Conservation (phyloP, 345 rosid genomes). For the Laguncularia racemosa region DNA sequence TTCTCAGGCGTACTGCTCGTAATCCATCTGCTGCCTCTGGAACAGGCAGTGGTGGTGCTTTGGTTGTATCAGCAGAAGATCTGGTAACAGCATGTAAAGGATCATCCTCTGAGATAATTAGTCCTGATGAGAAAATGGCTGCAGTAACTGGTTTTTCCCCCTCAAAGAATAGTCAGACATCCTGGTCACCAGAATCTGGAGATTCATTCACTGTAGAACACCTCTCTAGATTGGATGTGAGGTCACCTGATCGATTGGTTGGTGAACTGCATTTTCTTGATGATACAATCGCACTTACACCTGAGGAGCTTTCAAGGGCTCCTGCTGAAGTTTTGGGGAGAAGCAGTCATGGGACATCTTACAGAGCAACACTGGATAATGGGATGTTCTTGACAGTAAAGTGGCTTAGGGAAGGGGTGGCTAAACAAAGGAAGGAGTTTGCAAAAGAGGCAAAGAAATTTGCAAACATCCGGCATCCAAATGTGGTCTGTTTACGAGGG, state of each 20-base stretch:
- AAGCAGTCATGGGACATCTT: conserved; percentile 98
- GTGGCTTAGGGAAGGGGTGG: conserved; percentile 98
- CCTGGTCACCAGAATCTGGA: conserved; percentile 96
- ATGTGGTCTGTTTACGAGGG: conserved; percentile 90
- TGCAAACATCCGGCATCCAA: conserved; percentile 92
- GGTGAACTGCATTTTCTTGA: conserved; percentile 93
- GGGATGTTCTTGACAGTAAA: conserved; percentile 87
- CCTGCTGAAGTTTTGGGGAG: conserved; percentile 98
- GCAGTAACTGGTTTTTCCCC: conserved; percentile 77
- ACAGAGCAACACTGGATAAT: conserved; percentile 82
- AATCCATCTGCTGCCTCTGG: conserved; percentile 43
- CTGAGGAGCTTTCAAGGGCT: conserved; percentile 91
- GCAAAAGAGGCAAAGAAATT: conserved; percentile 96
- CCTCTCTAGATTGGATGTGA: conserved; percentile 73
- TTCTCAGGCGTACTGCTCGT: conserved; percentile 29
- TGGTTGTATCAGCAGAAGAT: conserved; percentile 85
- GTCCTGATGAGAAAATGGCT: conserved; percentile 71
- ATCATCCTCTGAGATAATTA: conserved; percentile 67
- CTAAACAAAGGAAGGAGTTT: conserved; percentile 90
- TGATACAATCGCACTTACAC: conserved; percentile 76
- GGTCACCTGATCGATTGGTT: conserved; percentile 84
- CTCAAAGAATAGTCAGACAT: conserved; percentile 60
- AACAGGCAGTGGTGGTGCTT: conserved; percentile 47
- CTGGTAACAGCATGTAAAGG: conserved; percentile 69
- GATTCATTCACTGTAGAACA: conserved; percentile 82